Evolutionary conservation across 768 basidiomycete genomes (phyloP).

Genomic region (Boletus vinaceobasis): DNA sequence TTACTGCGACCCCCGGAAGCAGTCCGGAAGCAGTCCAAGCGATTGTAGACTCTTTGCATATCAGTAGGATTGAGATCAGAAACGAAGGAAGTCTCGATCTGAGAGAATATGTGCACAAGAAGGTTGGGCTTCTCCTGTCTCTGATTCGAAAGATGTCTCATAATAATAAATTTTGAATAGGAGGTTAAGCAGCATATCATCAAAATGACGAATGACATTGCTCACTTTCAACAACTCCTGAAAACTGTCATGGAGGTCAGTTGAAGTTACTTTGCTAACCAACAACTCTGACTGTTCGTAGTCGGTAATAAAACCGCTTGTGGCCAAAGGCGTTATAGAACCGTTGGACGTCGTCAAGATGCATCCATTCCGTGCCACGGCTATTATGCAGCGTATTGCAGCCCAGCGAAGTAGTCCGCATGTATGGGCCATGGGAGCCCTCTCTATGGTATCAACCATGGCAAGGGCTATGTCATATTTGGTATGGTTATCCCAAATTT

Average conservation of each 20-base stretch:
- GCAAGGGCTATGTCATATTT: slow-evolving; percentile 88
- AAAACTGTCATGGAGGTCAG: slow-evolving; percentile 72
- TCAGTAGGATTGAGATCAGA: slow-evolving; percentile 92
- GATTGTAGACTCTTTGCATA: slow-evolving; percentile 90
- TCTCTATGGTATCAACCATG: slow-evolving; percentile 54
- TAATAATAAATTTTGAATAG: slow-evolving; percentile 35
- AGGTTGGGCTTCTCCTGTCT: slow-evolving; percentile 45
- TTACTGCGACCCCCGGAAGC: slow-evolving; percentile 93
- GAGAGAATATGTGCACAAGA: slow-evolving; percentile 80
- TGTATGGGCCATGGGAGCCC: slow-evolving; percentile 46
- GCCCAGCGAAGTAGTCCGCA: slow-evolving; percentile 34
- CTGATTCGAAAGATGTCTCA: slow-evolving; percentile 1
- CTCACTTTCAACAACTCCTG: slow-evolving; percentile 63
- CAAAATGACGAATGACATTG: slow-evolving; percentile 63
- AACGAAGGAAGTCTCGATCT: slow-evolving; percentile 90
- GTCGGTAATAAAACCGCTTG: slow-evolving; percentile 38
- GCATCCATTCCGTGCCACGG: slow-evolving; percentile 61
- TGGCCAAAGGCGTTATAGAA: slow-evolving; percentile 41
- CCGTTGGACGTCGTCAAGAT: slow-evolving; percentile 57
- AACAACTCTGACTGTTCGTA: slow-evolving; percentile 11
- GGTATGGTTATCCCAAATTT: slow-evolving; percentile 41
- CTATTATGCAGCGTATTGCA: slow-evolving; percentile 37
- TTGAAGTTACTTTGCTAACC: background rate
- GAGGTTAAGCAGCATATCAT: slow-evolving; percentile 77
- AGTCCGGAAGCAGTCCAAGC: slow-evolving; percentile 83